Base-by-base conservation (phyloP, 2,329 filamentous ascomycete species). In the Cryoendolithus antarcticus region DNA sequence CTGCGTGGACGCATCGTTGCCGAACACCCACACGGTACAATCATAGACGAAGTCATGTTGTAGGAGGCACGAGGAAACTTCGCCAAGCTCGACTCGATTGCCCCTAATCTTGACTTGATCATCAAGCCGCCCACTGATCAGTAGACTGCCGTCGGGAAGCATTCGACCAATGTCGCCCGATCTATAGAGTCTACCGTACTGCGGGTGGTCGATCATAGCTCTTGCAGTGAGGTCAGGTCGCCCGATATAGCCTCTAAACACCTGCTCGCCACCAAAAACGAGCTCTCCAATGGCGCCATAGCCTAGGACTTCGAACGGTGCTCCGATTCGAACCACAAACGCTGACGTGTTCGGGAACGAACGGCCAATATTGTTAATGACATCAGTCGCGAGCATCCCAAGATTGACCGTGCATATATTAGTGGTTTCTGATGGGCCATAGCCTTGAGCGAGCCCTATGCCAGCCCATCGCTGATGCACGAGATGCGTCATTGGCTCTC, bases 221-320 rank as follows among this genome's bases (percentile, higher is more conserved):
- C 69, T 61, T 0, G 64, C 58, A 1, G 80, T 85, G 31, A 83
- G 60, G 3, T 71, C 67, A 0, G 74, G 69, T 57, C 72, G 67
- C 41, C 80, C 75, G 21, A 91, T 66, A 52, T 89, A 93, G 1
- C 84, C 85, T 31, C 71, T 67, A 32, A 69, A 74, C 4, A 94
- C 75, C 60, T 94, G 86, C 36, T 83, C 75, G 8, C 86, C 88
- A 9, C 85, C 86, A 56, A 93, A 93, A 52, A 83, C 93, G 5
- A 93, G 68, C 56, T 94, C 86, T 8, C 88, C 88, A 10, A 85
- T 65, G 45, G 75, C 81, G 3, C 86, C 85, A 5, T 73, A 57
- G 0, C 84, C 84, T 0, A 86, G 62, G 1, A 75, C 52, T 0
- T 70, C 58, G 4, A 77, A 67, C 0, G 53, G 53, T 2, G 62